These are phyloP conservation scores for Bacidia gigantensis DNA, from an alignment of 495 filamentous ascomycete genomes.

Conservation along the genomic window DNA sequence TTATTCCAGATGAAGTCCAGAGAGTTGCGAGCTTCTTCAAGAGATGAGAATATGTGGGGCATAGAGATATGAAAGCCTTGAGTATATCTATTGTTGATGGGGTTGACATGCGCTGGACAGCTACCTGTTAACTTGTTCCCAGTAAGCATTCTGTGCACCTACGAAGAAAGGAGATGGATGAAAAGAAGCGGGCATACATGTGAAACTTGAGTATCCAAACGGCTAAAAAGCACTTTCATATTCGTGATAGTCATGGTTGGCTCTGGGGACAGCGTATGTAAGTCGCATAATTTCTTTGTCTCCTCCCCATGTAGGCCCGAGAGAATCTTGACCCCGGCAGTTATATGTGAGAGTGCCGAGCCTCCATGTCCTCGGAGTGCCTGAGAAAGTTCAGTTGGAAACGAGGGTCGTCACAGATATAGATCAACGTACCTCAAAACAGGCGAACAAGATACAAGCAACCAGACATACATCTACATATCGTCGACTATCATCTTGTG, in stretches of 20 bases:
- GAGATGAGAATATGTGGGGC: constrained; percentile 7
- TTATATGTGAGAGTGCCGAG: constrained; percentile 24
- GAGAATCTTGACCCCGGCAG: constrained; percentile 23
- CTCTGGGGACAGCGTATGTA: background rate
- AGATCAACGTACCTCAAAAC: constrained; percentile 35
- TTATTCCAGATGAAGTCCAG: constrained; percentile 14
- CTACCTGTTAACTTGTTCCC: constrained; percentile 8
- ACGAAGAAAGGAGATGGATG: no score
- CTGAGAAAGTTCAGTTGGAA: constrained; percentile 11
- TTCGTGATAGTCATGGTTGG: constrained; percentile 5
- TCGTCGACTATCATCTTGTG: background rate
- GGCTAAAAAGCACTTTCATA: constrained; percentile 15
- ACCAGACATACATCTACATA: constrained; percentile 32
- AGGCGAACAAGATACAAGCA: constrained; percentile 42
- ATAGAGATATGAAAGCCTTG: constrained; percentile 11
- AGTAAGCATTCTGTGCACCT: no score
- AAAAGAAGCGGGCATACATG: no score
- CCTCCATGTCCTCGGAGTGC: constrained; percentile 23
- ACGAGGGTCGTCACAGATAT: constrained; percentile 12
- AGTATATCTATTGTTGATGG: background rate
- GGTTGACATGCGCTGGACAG: constrained; percentile 5
- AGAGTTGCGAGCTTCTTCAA: constrained; percentile 16
- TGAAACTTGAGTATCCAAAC: no score
- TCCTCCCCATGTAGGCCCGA: constrained; percentile 11
- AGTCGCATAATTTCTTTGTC: background rate